These are phyloP conservation scores for Fusarium brachygibbosum DNA, from an alignment of 2,329 filamentous ascomycete genomes.

Conservation along the genomic window DNA sequence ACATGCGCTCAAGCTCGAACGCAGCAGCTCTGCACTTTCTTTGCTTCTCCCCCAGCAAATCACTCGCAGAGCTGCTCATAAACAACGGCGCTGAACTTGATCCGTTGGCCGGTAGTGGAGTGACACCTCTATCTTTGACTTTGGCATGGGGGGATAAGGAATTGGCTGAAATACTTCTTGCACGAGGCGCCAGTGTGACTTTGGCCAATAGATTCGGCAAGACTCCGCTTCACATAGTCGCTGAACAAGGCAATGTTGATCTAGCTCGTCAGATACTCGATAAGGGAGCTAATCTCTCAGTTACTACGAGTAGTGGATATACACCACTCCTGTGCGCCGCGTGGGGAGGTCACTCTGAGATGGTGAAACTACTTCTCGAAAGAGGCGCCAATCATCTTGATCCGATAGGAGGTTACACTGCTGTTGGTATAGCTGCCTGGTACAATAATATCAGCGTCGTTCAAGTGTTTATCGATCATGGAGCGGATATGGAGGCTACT, in stretches of 20 bases:
- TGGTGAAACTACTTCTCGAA: background rate
- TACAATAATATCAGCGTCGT: background rate
- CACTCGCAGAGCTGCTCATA: accelerated
- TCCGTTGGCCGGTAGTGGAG: accelerated
- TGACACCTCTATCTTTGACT: background rate
- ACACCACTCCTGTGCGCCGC: accelerated
- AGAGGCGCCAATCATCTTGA: background rate
- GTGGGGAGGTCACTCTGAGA: accelerated
- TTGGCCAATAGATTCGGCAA: accelerated
- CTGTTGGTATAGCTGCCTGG: background rate
- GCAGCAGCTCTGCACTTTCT: background rate
- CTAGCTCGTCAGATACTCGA: accelerated
- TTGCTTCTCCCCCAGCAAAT: accelerated
- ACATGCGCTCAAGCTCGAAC: background rate
- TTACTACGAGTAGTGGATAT: accelerated
- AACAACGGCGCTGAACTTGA: background rate
- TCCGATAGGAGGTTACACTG: background rate
- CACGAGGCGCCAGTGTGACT: background rate
- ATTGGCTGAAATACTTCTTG: background rate
- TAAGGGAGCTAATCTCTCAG: accelerated
- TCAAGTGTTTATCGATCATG: background rate
- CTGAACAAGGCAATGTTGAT: accelerated
- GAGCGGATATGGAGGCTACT: background rate
- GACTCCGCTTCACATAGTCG: background rate
- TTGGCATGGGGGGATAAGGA: background rate